phyloP scores from a whole-genome alignment of 2,329 filamentous ascomycete genomes.

The Leptographium flavum region DNA sequence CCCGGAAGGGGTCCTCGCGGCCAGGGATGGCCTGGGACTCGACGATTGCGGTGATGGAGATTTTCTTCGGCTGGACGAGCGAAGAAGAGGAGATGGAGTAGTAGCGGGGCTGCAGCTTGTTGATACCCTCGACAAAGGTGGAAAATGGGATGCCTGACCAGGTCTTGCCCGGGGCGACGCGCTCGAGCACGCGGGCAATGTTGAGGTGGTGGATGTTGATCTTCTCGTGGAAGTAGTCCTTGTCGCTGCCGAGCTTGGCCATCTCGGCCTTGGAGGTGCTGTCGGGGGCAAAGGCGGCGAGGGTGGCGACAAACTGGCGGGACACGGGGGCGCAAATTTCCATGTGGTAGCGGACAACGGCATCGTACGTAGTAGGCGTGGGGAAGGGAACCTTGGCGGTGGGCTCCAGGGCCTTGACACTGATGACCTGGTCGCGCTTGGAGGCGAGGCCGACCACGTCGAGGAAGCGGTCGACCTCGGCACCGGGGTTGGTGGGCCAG shows the following conservation, averaged over 20 bases:
- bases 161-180: slow-evolving; percentile 54
- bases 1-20: slow-evolving; percentile 66
- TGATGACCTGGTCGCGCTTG: slow-evolving; percentile 72
- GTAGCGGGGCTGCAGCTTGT: slow-evolving; percentile 93
- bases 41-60: slow-evolving; percentile 89
- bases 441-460: slow-evolving; percentile 58
- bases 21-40: slow-evolving; percentile 69
- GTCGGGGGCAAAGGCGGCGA: slow-evolving; percentile 79
- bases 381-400: slow-evolving; percentile 97
- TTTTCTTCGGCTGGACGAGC: slow-evolving; percentile 81
- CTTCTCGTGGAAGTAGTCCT: slow-evolving; percentile 87
- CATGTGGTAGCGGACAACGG: slow-evolving; percentile 86
- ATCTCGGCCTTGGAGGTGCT: slow-evolving; percentile 79
- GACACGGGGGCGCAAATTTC: slow-evolving; percentile 93
- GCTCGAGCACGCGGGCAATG: slow-evolving; percentile 71
- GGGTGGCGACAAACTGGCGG: slow-evolving; percentile 78
- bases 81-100: slow-evolving; percentile 99
- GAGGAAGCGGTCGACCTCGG: slow-evolving; percentile 83
- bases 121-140: slow-evolving; percentile 80
- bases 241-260: slow-evolving; percentile 77
- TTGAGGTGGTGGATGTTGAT: slow-evolving; percentile 73
- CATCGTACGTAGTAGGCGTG: slow-evolving; percentile 90
- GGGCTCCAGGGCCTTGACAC: slow-evolving; percentile 80
- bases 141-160: slow-evolving; percentile 89
- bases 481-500: slow-evolving; percentile 92